Evolutionary conservation across 1,284 basidiomycete species (phyloP).

Genomic region (Irpex sp.): DNA sequence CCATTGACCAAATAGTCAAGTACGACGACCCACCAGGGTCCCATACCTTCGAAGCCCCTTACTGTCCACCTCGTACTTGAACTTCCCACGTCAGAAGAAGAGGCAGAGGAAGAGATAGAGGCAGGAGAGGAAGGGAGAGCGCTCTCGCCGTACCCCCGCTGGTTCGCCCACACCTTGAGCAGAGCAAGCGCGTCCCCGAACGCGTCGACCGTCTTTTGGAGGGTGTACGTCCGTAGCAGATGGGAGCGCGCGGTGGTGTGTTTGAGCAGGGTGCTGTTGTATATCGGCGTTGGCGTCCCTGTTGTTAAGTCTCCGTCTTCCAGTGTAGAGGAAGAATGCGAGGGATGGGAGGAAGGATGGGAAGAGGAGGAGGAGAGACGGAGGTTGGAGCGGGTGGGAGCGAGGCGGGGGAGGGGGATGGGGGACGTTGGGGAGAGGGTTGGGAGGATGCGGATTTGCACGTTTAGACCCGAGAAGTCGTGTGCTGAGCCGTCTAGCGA

Average conservation of each 20-base stretch:
- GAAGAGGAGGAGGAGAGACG: conserved; percentile 61
- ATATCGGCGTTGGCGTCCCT: conserved; percentile 61
- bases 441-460: conserved; percentile 74
- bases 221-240: conserved; percentile 66
- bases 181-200: conserved; percentile 79
- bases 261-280: conserved; percentile 76
- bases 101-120: no score
- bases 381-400: conserved; percentile 75
- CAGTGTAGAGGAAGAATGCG: conserved; percentile 18
- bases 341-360: conserved; percentile 65
- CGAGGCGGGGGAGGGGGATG: conserved; percentile 65
- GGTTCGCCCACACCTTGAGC: conserved; percentile 88
- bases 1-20: conserved; percentile 73
- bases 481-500: conserved; percentile 44
- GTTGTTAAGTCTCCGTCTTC: conserved; percentile 14
- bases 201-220: conserved; percentile 59
- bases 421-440: conserved; percentile 54
- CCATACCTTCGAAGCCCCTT: conserved; percentile 64
- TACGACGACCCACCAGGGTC: conserved; percentile 68
- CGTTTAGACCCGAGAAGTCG: conserved; percentile 69
- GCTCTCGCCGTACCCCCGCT: conserved; percentile 73
- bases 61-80: conserved; percentile 43
- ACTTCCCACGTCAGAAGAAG: not conserved
- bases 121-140: no score
- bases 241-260: conserved; percentile 63